Conservation (phyloP, 805 yeast species). For the Starmerella apicola region DNA sequence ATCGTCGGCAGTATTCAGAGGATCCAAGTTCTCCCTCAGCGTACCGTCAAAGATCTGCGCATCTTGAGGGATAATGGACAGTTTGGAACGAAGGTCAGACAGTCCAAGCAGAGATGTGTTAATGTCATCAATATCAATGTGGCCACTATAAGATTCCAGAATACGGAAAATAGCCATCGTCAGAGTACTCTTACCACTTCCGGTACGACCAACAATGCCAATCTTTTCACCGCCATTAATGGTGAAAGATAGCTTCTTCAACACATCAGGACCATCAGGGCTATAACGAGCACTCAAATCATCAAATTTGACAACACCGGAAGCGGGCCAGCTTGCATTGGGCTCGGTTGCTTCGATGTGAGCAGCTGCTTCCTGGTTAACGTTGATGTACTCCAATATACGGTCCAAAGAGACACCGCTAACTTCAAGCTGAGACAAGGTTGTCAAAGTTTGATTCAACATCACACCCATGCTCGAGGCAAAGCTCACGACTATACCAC, state of each 20-base stretch:
- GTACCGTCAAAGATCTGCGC: constrained; percentile 86
- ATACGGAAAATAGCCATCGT: constrained; percentile 75
- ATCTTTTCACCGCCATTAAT: constrained; percentile 68
- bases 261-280: constrained; percentile 62
- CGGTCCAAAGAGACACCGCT: constrained; percentile 80
- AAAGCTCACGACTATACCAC: constrained; percentile 80
- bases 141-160: constrained; percentile 60
- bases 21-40: constrained; percentile 76
- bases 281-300: constrained; percentile 72
- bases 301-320: constrained; percentile 55
- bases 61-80: constrained; percentile 87
- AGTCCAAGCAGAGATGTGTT: constrained; percentile 59
- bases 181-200: constrained; percentile 86
- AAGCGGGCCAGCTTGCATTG: constrained; percentile 53
- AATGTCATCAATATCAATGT: constrained; percentile 57
- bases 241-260: constrained; percentile 50
- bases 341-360: constrained; percentile 58
- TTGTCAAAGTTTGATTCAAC: constrained; percentile 79
- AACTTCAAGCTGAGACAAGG: constrained; percentile 88
- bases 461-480: constrained; percentile 77
- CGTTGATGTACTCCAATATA: constrained; percentile 65
- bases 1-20: constrained; percentile 52
- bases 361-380: constrained; percentile 76
- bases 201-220: constrained; percentile 95
- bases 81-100: constrained; percentile 58